Conservation (phyloP, 2,329 filamentous ascomycete species). For the Colletotrichum horii region DNA sequence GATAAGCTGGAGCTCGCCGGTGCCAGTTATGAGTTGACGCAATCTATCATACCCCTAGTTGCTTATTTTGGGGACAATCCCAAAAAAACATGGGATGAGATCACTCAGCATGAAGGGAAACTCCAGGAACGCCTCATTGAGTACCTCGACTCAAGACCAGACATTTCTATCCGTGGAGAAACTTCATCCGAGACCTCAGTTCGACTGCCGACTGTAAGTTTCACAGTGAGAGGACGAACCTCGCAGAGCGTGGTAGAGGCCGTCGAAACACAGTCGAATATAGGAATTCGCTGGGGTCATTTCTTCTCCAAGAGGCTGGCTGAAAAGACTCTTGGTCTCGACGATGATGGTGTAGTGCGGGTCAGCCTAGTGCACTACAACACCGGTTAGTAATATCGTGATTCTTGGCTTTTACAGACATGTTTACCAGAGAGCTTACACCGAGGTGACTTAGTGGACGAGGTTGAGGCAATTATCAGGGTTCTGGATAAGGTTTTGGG, state of each 20-base stretch:
- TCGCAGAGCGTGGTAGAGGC: conserved; percentile 52
- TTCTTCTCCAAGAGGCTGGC: conserved; percentile 72
- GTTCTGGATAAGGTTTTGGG: background rate
- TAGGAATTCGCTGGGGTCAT: conserved; percentile 69
- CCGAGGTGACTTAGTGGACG: background rate
- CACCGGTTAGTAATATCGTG: conserved; percentile 52
- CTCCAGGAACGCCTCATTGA: conserved; percentile 63
- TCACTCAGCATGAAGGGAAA: conserved; percentile 63
- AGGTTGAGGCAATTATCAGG: background rate
- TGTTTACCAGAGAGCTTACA: background rate
- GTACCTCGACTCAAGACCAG: conserved; percentile 58
- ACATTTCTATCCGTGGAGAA: conserved; percentile 65
- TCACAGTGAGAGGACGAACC: conserved; percentile 60
- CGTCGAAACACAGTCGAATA: conserved; percentile 62
- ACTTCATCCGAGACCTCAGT: conserved; percentile 47
- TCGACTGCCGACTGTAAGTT: conserved; percentile 70
- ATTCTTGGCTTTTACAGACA: background rate
- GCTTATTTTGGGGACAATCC: background rate
- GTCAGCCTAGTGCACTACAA: conserved; percentile 78
- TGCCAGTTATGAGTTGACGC: conserved; percentile 72
- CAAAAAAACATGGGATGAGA: conserved; percentile 49
- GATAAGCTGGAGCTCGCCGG: conserved; percentile 73
- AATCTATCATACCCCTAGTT: conserved; percentile 46
- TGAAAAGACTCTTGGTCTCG: conserved; percentile 62
- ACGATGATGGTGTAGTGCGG: conserved; percentile 65